These are phyloP conservation scores for Pleurotus djamor DNA, from an alignment of 768 basidiomycete genomes.

Conservation along the genomic window DNA sequence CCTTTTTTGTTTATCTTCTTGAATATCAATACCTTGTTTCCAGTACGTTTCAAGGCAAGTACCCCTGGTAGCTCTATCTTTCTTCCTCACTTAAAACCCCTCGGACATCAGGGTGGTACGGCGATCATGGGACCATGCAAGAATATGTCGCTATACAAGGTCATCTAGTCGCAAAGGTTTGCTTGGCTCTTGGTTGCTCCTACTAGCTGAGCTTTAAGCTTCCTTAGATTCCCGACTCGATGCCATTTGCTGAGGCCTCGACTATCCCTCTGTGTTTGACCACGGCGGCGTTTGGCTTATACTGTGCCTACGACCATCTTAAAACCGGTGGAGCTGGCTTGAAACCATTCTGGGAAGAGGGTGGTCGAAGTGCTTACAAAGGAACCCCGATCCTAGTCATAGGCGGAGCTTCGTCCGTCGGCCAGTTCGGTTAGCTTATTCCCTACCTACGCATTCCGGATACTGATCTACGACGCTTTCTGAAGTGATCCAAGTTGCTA, in stretches of 20 bases:
- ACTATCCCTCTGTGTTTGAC: conserved; percentile 48
- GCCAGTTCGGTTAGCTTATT: conserved; percentile 39
- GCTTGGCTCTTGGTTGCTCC: not conserved
- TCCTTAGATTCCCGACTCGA: conserved; percentile 39
- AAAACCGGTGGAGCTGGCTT: conserved; percentile 31
- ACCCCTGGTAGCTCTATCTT: conserved; percentile 2
- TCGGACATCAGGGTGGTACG: conserved; percentile 35
- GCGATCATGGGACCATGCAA: conserved; percentile 39
- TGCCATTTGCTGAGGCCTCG: conserved; percentile 46
- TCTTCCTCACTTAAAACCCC: conserved; percentile 22
- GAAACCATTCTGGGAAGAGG: conserved; percentile 31
- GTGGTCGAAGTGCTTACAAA: conserved; percentile 35
- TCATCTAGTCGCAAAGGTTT: conserved; percentile 38
- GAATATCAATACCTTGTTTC: conserved; percentile 1
- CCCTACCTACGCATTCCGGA: not conserved
- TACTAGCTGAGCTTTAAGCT: conserved; percentile 8
- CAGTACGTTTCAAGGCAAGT: conserved; percentile 7
- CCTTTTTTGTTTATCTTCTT: not conserved
- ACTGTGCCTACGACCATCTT: conserved; percentile 25
- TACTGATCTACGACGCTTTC: not conserved
- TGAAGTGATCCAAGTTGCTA: conserved; percentile 30
- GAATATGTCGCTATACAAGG: conserved; percentile 39
- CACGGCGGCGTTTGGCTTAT: conserved; percentile 50
- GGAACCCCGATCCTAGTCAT: conserved; percentile 44
- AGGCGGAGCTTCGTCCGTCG: conserved; percentile 47